A percentile compares a stretch with the other conserved stretches of the same genome.
These are phyloP conservation scores for Poa annua DNA, from an alignment of 176 grass and related monocot genomes.

Conservation along the genomic window DNA sequence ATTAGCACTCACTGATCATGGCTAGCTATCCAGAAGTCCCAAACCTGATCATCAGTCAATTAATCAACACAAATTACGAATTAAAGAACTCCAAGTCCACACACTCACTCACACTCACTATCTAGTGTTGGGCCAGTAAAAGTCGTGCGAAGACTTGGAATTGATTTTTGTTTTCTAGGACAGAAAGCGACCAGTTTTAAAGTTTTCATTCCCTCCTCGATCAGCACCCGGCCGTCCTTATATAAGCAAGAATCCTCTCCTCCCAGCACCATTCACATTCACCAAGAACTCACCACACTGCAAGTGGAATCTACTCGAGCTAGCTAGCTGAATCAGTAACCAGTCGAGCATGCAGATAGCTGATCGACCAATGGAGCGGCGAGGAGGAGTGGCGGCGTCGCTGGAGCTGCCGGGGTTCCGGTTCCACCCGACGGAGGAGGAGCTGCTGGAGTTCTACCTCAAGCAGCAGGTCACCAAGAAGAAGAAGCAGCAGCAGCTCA, in stretches of 20 bases:
- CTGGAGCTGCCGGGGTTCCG: constrained; percentile 97
- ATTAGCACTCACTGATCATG: too few relatives aligned
- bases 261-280: background rate
- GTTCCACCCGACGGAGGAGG: constrained; percentile 99
- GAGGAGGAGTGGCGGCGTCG: constrained; percentile 49
- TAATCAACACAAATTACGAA: background rate
- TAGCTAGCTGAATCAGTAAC: background rate
- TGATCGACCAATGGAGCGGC: constrained; percentile 14
- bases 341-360: background rate
- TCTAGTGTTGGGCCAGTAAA: background rate
- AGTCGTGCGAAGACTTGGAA: constrained; percentile 38
- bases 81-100: constrained; percentile 14
- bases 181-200: constrained; percentile 10
- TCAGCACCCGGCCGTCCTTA: constrained; percentile 20
- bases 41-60: background rate
- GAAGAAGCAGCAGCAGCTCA: constrained; percentile 76
- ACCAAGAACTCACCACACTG: background rate
- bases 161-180: background rate
- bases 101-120: background rate
- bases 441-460: constrained; percentile 96
- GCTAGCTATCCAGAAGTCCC: background rate
- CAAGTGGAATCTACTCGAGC: background rate
- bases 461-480: constrained; percentile 40
- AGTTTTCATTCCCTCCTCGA: background rate
- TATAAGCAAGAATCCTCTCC: background rate